Conservation (phyloP, 345 rosid species). For the Noccaea caerulescens region DNA sequence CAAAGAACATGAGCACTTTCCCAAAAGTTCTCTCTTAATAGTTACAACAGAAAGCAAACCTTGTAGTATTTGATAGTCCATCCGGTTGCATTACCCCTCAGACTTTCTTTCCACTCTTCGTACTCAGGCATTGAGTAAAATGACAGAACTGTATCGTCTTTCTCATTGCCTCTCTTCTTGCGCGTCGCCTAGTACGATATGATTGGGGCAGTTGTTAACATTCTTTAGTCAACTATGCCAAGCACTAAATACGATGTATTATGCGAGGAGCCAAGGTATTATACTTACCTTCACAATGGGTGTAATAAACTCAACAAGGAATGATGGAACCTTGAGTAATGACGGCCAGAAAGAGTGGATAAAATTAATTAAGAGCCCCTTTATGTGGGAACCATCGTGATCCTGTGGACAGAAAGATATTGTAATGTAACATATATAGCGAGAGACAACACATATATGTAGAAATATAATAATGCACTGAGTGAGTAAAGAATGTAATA, state of each 20-base stretch:
- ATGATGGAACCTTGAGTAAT: slow-evolving; percentile 78
- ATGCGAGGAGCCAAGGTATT: background rate
- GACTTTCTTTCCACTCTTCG: slow-evolving; percentile 79
- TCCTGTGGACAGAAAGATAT: slow-evolving; percentile 55
- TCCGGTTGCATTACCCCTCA: slow-evolving; percentile 64
- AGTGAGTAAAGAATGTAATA: slow-evolving; percentile 21
- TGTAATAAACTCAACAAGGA: slow-evolving; percentile 91
- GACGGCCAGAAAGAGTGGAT: slow-evolving; percentile 98
- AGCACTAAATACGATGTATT: background rate
- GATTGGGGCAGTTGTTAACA: slow-evolving; percentile 15
- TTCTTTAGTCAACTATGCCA: background rate
- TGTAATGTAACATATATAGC: background rate
- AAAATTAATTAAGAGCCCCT: slow-evolving; percentile 90
- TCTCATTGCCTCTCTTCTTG: slow-evolving; percentile 40
- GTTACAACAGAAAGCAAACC: slow-evolving; percentile 53
- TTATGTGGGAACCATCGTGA: slow-evolving; percentile 97
- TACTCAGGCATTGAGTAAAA: slow-evolving; percentile 98
- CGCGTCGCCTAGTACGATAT: slow-evolving; percentile 60
- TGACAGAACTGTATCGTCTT: slow-evolving; percentile 37
- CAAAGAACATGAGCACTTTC: slow-evolving; percentile 1
- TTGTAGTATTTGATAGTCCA: slow-evolving; percentile 96
- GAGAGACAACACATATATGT: background rate
- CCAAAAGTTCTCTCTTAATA: background rate
- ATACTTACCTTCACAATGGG: slow-evolving; percentile 88
- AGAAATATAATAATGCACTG: background rate